Conservation (phyloP, 306 rosid species). For the Sicyos baderoa region DNA sequence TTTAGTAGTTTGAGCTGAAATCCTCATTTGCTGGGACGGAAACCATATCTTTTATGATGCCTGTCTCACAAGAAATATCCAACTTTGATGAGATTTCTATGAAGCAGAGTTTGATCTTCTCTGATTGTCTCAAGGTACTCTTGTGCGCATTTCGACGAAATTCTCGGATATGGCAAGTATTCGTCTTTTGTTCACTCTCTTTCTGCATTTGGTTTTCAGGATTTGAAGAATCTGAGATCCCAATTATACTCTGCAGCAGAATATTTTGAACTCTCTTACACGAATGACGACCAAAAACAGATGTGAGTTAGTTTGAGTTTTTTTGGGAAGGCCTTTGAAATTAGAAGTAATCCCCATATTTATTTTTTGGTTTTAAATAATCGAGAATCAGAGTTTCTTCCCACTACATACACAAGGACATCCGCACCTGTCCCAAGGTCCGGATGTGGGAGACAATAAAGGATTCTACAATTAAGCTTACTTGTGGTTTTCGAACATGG, state of each 20-base stretch:
- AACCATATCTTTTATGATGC: constrained; percentile 43
- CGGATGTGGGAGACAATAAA: no score
- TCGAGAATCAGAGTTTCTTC: no score
- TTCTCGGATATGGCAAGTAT: background rate
- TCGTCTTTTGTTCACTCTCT: constrained; percentile 9
- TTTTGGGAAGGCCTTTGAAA: background rate
- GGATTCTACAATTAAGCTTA: no score
- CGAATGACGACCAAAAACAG: constrained; percentile 91
- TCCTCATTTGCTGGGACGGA: constrained; percentile 48
- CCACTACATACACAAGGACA: no score
- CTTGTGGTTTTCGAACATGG: no score
- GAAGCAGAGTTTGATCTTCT: constrained; percentile 88
- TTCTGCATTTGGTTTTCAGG: constrained; percentile 41
- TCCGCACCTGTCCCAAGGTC: no score
- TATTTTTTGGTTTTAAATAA: background rate
- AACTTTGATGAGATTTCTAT: constrained; percentile 90
- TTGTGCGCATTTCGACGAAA: background rate
- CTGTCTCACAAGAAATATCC: constrained; percentile 48
- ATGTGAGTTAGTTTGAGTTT: constrained; percentile 45
- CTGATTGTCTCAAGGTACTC: constrained; percentile 82
- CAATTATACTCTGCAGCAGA: constrained; percentile 97
- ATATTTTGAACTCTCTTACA: constrained; percentile 86
- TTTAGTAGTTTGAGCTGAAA: constrained; percentile 17
- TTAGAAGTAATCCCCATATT: background rate
- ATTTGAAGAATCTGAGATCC: constrained; percentile 81